Conservation (phyloP, 345 rosid species). For the Salix arbutifolia region DNA sequence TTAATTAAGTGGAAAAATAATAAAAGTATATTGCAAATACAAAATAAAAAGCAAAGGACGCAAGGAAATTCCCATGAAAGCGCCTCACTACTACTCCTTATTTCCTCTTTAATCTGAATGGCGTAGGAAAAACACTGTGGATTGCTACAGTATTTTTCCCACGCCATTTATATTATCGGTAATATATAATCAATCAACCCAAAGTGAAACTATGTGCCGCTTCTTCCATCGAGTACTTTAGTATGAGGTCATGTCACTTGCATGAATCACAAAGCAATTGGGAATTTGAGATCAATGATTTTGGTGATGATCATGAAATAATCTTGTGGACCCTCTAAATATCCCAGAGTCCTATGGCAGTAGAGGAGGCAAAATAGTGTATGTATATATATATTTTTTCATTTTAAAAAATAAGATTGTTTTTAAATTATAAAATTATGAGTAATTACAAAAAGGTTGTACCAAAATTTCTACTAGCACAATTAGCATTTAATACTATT, state of each 20-base stretch:
- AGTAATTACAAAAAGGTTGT: neutral
- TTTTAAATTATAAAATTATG: neutral
- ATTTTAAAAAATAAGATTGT: no score
- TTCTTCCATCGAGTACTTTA: neutral
- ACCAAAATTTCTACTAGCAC: neutral
- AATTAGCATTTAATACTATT: neutral
- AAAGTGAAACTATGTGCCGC: neutral
- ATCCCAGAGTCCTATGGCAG: neutral
- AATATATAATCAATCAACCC: neutral
- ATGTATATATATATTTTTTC: no score
- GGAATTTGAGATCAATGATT: neutral
- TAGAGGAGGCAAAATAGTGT: neutral
- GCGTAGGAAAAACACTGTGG: no score
- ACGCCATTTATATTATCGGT: no score
- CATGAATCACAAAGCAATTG: neutral
- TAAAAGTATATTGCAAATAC: no score
- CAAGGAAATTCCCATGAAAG: no score
- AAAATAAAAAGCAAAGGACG: no score
- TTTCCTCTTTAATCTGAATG: no score
- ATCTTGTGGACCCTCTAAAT: slow-evolving; percentile 2
- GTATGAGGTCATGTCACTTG: slow-evolving; percentile 1
- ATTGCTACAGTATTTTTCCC: no score
- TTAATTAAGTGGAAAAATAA: no score
- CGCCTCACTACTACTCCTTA: no score
- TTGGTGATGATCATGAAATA: neutral